A percentile compares a stretch with the other conserved stretches of the same genome.
Evolutionary conservation across 2,329 filamentous ascomycete genomes (phyloP).

Genomic region (Lecanoromycetidae sp.): DNA sequence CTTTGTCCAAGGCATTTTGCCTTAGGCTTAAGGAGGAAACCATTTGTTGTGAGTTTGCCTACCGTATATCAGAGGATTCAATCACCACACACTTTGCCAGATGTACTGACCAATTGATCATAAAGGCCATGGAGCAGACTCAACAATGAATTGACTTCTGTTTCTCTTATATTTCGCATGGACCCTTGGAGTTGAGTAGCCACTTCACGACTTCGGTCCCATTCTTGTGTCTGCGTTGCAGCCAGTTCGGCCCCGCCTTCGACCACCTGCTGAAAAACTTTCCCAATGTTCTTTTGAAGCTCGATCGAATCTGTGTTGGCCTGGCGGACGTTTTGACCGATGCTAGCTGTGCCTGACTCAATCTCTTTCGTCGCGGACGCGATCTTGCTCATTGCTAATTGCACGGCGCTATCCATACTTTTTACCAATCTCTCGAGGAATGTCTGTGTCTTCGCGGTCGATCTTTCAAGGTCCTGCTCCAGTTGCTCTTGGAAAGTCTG

Average conservation of each 20-base stretch:
- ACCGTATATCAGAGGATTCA: neutral
- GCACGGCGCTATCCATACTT: conserved; percentile 19
- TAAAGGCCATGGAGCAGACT: conserved; percentile 25
- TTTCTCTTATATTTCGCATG: conserved; percentile 24
- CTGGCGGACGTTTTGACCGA: conserved; percentile 24
- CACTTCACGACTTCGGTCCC: conserved; percentile 23
- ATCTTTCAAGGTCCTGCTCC: conserved; percentile 25
- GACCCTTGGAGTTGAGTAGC: conserved; percentile 25
- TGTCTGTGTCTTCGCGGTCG: conserved; percentile 20
- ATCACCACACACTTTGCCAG: neutral
- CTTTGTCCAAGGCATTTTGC: conserved; percentile 25
- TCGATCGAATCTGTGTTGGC: conserved; percentile 20
- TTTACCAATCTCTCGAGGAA: conserved; percentile 22
- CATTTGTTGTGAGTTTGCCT: conserved; percentile 19
- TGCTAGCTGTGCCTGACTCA: conserved; percentile 8
- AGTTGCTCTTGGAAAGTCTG: conserved; percentile 25
- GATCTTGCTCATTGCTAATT: conserved; percentile 18
- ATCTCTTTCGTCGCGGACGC: conserved; percentile 1
- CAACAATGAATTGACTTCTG: conserved; percentile 23
- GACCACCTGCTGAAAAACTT: conserved; percentile 23
- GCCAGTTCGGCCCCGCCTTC: conserved; percentile 22
- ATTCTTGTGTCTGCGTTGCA: conserved; percentile 22
- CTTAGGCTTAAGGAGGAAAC: conserved; percentile 18
- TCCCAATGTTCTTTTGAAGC: conserved; percentile 22
- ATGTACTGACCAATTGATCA: conserved; percentile 25